Conservation (phyloP, 164 flowering plant genomes). For the Dillenia turbinata region DNA sequence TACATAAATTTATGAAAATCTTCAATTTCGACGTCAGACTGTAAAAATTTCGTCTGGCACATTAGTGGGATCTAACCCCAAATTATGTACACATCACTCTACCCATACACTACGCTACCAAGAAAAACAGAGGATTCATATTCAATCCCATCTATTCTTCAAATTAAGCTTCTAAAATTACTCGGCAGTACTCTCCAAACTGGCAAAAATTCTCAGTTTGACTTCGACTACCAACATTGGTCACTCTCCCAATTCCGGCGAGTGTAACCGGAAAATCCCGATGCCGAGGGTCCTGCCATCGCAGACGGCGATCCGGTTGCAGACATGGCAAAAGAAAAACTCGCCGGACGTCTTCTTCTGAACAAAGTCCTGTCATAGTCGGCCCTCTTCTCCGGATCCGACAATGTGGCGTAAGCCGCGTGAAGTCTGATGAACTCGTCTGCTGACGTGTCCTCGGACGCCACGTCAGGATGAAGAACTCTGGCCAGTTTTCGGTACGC, state of each 20-base stretch:
- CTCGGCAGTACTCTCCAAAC: too few relatives aligned
- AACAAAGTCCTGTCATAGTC: constrained; percentile 28
- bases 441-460: constrained; percentile 19
- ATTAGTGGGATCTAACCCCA: too few relatives aligned
- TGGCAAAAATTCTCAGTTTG: too few relatives aligned
- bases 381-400: constrained; percentile 32
- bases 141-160: too few relatives aligned
- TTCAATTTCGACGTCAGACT: too few relatives aligned
- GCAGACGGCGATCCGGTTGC: not conserved
- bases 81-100: too few relatives aligned
- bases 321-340: not conserved
- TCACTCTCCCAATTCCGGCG: constrained; percentile 43
- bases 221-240: constrained; percentile 36
- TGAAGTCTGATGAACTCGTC: constrained; percentile 30
- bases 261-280: constrained; percentile 8
- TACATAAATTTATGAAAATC: too few relatives aligned
- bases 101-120: too few relatives aligned
- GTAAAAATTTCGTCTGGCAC: too few relatives aligned
- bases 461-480: constrained; percentile 55
- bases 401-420: constrained; percentile 34
- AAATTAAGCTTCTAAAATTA: too few relatives aligned
- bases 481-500: constrained; percentile 66
- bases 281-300: not conserved
- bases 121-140: too few relatives aligned
- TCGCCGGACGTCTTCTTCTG: not conserved